Conservation (phyloP, 192 early-diverging fungal species). For the Haplosporangium gracile region DNA sequence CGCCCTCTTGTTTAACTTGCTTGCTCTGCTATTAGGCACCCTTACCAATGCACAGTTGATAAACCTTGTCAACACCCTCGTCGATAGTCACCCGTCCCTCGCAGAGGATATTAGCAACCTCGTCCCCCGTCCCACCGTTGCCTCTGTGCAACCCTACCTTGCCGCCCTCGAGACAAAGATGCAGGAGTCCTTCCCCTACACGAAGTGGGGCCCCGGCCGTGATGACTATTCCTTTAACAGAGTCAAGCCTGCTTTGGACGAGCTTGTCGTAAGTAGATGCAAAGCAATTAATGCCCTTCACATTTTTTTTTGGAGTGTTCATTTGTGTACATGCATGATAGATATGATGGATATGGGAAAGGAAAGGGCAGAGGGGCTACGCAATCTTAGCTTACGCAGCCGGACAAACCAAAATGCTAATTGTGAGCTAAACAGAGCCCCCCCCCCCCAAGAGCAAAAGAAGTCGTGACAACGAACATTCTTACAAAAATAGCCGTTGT, state of each 20-base stretch:
- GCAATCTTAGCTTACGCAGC: constrained; percentile 11
- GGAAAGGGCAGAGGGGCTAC: neutral
- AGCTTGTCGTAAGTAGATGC: constrained; percentile 67
- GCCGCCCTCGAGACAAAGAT: constrained; percentile 77
- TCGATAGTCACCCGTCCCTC: constrained; percentile 80
- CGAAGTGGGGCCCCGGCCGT: constrained; percentile 75
- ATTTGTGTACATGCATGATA: neutral
- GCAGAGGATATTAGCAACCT: constrained; percentile 76
- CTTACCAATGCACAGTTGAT: constrained; percentile 77
- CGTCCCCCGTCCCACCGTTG: constrained; percentile 89
- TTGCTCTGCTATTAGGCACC: constrained; percentile 2
- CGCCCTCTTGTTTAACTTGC: neutral
- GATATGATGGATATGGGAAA: neutral
- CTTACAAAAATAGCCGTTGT: constrained; percentile 1
- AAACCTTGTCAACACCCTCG: constrained; percentile 76
- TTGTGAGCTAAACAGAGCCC: constrained; percentile 2
- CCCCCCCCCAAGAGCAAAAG: neutral
- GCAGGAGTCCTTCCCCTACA: constrained; percentile 88
- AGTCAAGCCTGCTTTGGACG: constrained; percentile 79
- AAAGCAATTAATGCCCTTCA: neutral
- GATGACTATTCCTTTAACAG: constrained; percentile 95
- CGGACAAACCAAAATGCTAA: neutral
- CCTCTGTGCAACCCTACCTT: constrained; percentile 77
- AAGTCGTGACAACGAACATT: neutral
- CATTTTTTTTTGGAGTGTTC: neutral